A percentile compares a stretch with the other conserved stretches of the same genome.
Evolutionary conservation across 2,329 filamentous ascomycete genomes (phyloP).

Genomic region (Aspergillus arachidicola): DNA sequence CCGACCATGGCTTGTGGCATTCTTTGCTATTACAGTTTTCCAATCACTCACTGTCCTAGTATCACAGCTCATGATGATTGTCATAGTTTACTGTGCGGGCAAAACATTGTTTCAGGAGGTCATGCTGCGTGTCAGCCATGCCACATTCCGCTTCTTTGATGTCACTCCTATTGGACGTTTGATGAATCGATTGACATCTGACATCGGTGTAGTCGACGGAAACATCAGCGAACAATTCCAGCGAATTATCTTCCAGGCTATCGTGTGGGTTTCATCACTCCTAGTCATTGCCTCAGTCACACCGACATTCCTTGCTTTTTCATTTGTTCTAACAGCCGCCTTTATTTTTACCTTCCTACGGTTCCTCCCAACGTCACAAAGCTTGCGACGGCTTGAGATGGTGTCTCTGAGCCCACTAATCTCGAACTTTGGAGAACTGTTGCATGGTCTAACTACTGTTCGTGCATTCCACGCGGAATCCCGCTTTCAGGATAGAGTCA

Average conservation of each 20-base stretch:
- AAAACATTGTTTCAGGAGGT: slow-evolving; percentile 74
- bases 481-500: slow-evolving; percentile 78
- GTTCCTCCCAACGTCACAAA: slow-evolving; percentile 83
- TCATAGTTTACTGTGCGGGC: slow-evolving; percentile 79
- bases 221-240: slow-evolving; percentile 78
- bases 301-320: slow-evolving; percentile 73
- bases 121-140: slow-evolving; percentile 72
- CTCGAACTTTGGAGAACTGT: slow-evolving; percentile 86
- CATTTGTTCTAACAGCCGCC: slow-evolving; percentile 64
- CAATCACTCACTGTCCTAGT: slow-evolving; percentile 63
- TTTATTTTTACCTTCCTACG: slow-evolving; percentile 75
- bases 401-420: slow-evolving; percentile 85
- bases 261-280: slow-evolving; percentile 73
- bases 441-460: slow-evolving; percentile 84
- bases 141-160: slow-evolving; percentile 89
- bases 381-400: slow-evolving; percentile 82
- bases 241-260: slow-evolving; percentile 67
- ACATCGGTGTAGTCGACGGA: slow-evolving; percentile 87
- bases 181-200: slow-evolving; percentile 89
- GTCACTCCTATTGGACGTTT: slow-evolving; percentile 83
- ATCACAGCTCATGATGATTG: slow-evolving; percentile 68
- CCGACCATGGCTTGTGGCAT: slow-evolving; percentile 72
- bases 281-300: slow-evolving; percentile 79
- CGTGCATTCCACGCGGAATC: slow-evolving; percentile 77
- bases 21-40: slow-evolving; percentile 65